A percentile compares a stretch with the other conserved stretches of the same genome.
Conservation (phyloP, 2,329 filamentous ascomycete species). For the Phialophora expanda region DNA sequence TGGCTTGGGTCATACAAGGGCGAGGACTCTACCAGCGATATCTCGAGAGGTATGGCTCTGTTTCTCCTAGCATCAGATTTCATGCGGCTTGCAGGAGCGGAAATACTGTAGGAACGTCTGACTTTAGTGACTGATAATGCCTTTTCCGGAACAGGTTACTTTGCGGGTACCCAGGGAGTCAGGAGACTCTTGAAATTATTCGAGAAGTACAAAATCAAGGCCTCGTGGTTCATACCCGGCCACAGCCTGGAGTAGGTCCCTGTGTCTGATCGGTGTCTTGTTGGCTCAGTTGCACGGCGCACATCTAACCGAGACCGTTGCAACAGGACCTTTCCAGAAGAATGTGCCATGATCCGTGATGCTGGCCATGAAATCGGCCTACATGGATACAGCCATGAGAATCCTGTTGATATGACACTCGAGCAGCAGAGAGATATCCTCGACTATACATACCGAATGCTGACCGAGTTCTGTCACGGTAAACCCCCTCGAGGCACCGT, state of each 20-base stretch:
- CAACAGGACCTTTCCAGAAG: slow-evolving; percentile 64
- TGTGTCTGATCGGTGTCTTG: background rate
- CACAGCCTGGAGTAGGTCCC: slow-evolving; percentile 59
- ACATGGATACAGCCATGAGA: slow-evolving; percentile 77
- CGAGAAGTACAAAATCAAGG: slow-evolving; percentile 73
- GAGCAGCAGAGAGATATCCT: slow-evolving; percentile 80
- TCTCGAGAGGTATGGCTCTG: slow-evolving; percentile 64
- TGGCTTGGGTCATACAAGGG: slow-evolving; percentile 78
- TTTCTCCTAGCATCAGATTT: background rate
- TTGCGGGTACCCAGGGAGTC: slow-evolving; percentile 71
- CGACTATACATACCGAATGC: slow-evolving; percentile 75
- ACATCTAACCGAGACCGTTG: background rate
- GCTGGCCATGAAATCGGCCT: slow-evolving; percentile 69
- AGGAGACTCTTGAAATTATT: slow-evolving; percentile 73
- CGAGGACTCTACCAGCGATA: slow-evolving; percentile 73
- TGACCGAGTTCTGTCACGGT: slow-evolving; percentile 68
- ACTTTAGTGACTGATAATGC: background rate
- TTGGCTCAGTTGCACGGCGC: background rate
- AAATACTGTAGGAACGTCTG: background rate
- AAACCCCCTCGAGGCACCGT: slow-evolving; percentile 75
- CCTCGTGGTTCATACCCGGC: slow-evolving; percentile 70
- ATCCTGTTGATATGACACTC: slow-evolving; percentile 71
- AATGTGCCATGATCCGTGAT: slow-evolving; percentile 66
- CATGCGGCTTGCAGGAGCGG: background rate
- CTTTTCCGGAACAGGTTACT: slow-evolving; percentile 54